These are phyloP conservation scores for Sordariomycetes sp. DNA, from an alignment of 2,329 filamentous ascomycete genomes.

Conservation along the genomic window DNA sequence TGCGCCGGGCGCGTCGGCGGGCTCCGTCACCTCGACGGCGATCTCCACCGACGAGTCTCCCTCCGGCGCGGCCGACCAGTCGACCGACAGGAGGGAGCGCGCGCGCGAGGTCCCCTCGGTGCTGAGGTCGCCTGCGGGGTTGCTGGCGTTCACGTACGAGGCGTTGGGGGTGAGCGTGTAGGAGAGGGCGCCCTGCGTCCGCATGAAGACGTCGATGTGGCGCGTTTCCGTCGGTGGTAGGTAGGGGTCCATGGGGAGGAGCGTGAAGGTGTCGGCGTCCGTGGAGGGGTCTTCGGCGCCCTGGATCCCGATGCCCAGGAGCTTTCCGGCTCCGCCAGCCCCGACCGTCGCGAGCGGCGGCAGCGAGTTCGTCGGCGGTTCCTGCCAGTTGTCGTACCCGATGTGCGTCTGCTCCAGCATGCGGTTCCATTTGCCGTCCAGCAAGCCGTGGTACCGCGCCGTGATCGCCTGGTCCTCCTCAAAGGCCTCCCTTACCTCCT, in stretches of 20 bases:
- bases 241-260: constrained; percentile 44
- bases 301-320: constrained; percentile 54
- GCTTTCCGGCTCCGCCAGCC: constrained; percentile 53
- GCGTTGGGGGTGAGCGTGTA: constrained; percentile 38
- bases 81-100: constrained; percentile 9
- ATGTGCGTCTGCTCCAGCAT: constrained; percentile 44
- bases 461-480: constrained; percentile 45
- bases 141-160: constrained; percentile 40
- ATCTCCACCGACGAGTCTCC: constrained; percentile 30
- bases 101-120: constrained; percentile 18
- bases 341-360: constrained; percentile 48
- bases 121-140: constrained; percentile 36
- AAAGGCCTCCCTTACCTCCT: constrained; percentile 28
- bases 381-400: constrained; percentile 49
- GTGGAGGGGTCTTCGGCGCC: constrained; percentile 49
- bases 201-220: constrained; percentile 54
- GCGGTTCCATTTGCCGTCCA: constrained; percentile 52
- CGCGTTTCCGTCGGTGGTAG: constrained; percentile 23
- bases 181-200: constrained; percentile 39
- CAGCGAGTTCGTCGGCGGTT: constrained; percentile 59
- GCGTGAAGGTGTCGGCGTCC: constrained; percentile 39
- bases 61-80: constrained; percentile 40
- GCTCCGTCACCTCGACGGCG: constrained; percentile 38
- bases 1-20: constrained; percentile 18
- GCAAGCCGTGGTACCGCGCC: constrained; percentile 41